Evolutionary conservation across 2,329 filamentous ascomycete species (phyloP).

Genomic region (Penicillium sp.): DNA sequence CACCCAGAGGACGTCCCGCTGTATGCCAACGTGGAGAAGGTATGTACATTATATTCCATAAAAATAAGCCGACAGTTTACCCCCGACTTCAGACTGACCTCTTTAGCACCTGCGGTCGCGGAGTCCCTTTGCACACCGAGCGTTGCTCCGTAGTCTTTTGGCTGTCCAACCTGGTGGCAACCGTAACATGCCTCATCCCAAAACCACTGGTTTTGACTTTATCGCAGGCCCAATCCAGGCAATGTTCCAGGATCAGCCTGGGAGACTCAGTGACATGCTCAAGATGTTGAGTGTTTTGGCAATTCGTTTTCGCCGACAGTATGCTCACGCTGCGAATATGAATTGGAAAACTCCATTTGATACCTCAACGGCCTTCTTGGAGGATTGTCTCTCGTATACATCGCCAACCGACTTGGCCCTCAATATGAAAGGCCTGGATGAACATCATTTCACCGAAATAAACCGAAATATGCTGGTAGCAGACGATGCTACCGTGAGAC

Average conservation of each 20-base stretch:
- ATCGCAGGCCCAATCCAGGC: conserved; percentile 41
- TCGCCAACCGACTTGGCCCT: conserved; percentile 36
- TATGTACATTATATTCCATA: conserved; percentile 12
- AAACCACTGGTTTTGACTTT: conserved; percentile 34
- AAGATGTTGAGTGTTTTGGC: conserved; percentile 40
- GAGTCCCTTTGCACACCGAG: conserved; percentile 43
- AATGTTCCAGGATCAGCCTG: conserved; percentile 35
- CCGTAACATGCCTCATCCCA: conserved; percentile 12
- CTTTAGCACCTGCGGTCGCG: conserved; percentile 35
- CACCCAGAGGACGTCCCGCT: conserved; percentile 33
- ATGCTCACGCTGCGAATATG: conserved; percentile 37
- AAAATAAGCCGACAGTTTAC: not conserved
- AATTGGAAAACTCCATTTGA: conserved; percentile 39
- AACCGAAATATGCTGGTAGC: conserved; percentile 26
- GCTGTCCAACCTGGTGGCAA: conserved; percentile 20
- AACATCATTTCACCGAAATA: conserved; percentile 33
- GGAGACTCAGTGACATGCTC: conserved; percentile 34
- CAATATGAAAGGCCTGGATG: conserved; percentile 33
- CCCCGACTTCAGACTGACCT: not conserved
- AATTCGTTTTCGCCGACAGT: conserved; percentile 37
- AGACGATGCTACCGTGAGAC: conserved; percentile 22
- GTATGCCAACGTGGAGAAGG: conserved; percentile 42
- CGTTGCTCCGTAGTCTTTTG: conserved; percentile 35
- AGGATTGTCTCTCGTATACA: conserved; percentile 36
- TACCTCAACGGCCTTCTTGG: conserved; percentile 33